Percentiles rank a stretch among this genome's conserved stretches.
phyloP scores from a whole-genome alignment of 1,284 basidiomycete genomes.

The Somion occarium region DNA sequence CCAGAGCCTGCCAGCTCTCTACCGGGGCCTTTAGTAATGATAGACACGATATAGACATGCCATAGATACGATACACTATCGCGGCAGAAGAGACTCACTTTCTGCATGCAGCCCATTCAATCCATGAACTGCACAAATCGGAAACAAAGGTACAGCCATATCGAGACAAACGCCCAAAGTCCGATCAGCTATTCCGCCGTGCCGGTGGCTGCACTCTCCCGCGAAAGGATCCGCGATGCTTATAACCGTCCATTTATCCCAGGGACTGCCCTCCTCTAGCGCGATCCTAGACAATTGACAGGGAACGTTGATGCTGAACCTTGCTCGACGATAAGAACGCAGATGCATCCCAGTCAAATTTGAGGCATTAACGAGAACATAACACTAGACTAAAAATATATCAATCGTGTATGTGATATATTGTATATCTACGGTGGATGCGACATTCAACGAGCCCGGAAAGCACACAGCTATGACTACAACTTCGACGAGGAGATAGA shows the following conservation, averaged over 20 bases:
- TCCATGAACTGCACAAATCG: not conserved
- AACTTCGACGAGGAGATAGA: conserved; percentile 2
- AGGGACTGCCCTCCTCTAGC: not conserved
- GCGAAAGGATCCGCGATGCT: conserved; percentile 10
- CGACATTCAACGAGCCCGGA: too few relatives aligned
- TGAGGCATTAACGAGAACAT: too few relatives aligned
- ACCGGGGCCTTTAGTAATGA: too few relatives aligned
- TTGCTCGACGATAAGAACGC: too few relatives aligned
- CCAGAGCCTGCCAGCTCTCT: too few relatives aligned
- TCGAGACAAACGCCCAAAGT: not conserved
- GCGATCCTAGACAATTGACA: too few relatives aligned
- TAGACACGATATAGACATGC: too few relatives aligned
- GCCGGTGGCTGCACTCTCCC: conserved; percentile 2
- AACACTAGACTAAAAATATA: conserved; percentile 9
- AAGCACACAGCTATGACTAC: conserved; percentile 14
- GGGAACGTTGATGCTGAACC: too few relatives aligned
- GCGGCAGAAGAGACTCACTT: not conserved
- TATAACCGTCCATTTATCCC: not conserved
- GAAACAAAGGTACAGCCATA: not conserved
- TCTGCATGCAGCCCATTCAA: not conserved
- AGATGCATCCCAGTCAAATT: too few relatives aligned
- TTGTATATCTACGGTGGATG: conserved; percentile 8
- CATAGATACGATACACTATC: not conserved
- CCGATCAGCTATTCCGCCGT: conserved; percentile 7
- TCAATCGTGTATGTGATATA: conserved; percentile 18